Evolutionary conservation across 169 alveolate genomes (phyloP).

Genomic region (Plasmodium vivax): DNA sequence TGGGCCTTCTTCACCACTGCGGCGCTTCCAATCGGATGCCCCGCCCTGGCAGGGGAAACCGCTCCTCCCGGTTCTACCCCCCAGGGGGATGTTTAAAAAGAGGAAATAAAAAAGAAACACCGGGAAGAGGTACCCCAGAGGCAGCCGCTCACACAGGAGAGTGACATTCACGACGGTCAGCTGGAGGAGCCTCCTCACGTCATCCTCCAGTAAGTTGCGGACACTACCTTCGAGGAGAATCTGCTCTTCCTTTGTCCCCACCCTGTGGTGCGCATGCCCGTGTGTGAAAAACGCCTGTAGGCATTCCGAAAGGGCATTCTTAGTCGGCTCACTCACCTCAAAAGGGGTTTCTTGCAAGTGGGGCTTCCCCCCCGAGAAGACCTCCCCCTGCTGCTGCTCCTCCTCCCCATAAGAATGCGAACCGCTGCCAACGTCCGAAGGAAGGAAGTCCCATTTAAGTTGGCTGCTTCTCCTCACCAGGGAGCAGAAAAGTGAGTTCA

Average conservation of each 20-base stretch:
- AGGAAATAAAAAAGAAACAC: conserved; percentile 53
- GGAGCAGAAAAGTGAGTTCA: conserved; percentile 14
- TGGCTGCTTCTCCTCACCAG: not conserved
- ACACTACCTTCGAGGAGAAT: not conserved
- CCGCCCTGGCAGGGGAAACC: not conserved
- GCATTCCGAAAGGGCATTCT: not conserved
- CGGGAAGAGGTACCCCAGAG: conserved; percentile 25
- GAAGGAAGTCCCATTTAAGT: not conserved
- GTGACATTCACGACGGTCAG: conserved; percentile 21
- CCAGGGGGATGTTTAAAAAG: conserved; percentile 11
- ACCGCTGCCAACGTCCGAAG: not conserved
- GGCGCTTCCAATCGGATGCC: not conserved
- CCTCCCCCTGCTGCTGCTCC: not conserved
- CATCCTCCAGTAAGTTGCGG: conserved; percentile 1
- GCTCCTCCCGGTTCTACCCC: not conserved
- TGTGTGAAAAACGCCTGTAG: not conserved
- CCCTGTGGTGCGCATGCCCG: not conserved
- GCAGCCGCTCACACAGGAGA: not conserved
- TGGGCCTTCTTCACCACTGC: not conserved
- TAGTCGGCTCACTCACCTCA: not conserved
- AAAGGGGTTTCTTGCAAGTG: not conserved
- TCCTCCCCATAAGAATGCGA: not conserved
- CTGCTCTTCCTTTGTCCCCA: not conserved
- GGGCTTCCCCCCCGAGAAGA: not conserved
- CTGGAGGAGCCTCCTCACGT: conserved; percentile 5